Base-by-base conservation (phyloP, 176 grass and related monocot species). In the Hsuehochloa calcarea region DNA sequence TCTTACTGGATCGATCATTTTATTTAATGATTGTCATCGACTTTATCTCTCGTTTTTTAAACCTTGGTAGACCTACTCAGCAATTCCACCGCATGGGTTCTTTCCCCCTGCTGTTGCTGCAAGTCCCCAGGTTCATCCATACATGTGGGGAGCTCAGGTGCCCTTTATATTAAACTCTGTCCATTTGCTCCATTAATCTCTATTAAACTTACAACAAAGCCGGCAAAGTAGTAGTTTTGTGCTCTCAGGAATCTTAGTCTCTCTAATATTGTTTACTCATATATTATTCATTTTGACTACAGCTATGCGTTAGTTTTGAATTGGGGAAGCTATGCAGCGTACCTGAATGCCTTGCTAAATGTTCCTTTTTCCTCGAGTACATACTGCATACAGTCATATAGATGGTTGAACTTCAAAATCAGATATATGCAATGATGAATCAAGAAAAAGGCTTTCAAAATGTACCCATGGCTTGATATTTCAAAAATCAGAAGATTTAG, bases 61-160 rank as follows among this genome's bases (percentile, higher is more conserved):
- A 80, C 46, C 84, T 80, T 87, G 51, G 69, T 80, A 98, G 93
- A 84, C 91, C 65, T 98, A 95, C 87, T 77, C 96, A 39, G 85
- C 96, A 64, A 82, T 98, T 55, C 93, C 93, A 60, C 96, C 93
- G 5, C 96, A 93, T 75, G 93, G 93, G 8, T 95, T 95, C 79
- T 98, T 90, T 17, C 89, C 87, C 16, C 85, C 92, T 55, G 41
- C 88, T 6, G 85, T 93, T 39, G 91, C 91, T 81, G 91, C 89
- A 43, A 90, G 79, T 64, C 80, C 91, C 76, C 93, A 98, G 49
- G 85, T 90, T 64, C 93, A 98, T 92, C 93, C 93, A n/a, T 98
- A 95, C 78, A 94, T 98, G 93, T 98, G 96, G 96, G 96, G 96
- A 89, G 89, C 91, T 90, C 96, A 95, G 93, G 96, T 98, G 49